Conservation (phyloP, 2,329 filamentous ascomycete species). For the Aspergillus niger region DNA sequence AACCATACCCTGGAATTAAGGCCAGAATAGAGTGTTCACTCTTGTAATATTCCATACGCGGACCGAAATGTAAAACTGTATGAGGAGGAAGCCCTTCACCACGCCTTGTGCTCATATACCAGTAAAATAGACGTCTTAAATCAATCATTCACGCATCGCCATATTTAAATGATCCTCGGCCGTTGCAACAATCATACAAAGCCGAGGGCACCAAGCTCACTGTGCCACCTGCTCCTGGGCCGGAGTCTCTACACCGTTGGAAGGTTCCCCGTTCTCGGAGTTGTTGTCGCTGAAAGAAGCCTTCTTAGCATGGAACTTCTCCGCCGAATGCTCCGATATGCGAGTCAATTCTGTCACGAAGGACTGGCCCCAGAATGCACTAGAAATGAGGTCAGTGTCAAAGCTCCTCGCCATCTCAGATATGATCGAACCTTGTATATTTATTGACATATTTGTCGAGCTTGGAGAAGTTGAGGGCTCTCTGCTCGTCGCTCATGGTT, state of each 20-base stretch:
- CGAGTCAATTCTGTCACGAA: constrained; percentile 81
- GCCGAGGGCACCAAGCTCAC: constrained; percentile 1
- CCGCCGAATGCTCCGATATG: constrained; percentile 51
- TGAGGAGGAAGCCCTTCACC: constrained; percentile 22
- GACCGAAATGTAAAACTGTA: constrained; percentile 11
- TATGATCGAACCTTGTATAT: constrained; percentile 70
- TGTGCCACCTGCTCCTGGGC: constrained; percentile 5
- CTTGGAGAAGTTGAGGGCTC: constrained; percentile 84
- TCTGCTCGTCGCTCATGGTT: constrained; percentile 89
- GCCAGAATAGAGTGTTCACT: constrained; percentile 10
- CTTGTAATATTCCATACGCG: constrained; percentile 12
- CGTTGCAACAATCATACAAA: neutral
- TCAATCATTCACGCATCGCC: constrained; percentile 19
- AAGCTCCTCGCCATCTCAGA: neutral
- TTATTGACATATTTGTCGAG: constrained; percentile 94
- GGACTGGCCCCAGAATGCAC: constrained; percentile 92
- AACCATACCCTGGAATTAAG: constrained; percentile 9
- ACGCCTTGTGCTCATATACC: constrained; percentile 25
- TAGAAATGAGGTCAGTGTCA: constrained; percentile 35
- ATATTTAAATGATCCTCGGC: neutral
- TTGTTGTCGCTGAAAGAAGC: constrained; percentile 15
- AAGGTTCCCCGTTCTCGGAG: constrained; percentile 15
- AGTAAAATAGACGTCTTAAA: constrained; percentile 24
- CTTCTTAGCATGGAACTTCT: constrained; percentile 40
- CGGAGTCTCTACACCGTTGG: constrained; percentile 20